Evolutionary conservation across 306 rosid species (phyloP), one percentile per base, ranked within the genome.

Genomic region (Glycyrrhiza uralensis): DNA sequence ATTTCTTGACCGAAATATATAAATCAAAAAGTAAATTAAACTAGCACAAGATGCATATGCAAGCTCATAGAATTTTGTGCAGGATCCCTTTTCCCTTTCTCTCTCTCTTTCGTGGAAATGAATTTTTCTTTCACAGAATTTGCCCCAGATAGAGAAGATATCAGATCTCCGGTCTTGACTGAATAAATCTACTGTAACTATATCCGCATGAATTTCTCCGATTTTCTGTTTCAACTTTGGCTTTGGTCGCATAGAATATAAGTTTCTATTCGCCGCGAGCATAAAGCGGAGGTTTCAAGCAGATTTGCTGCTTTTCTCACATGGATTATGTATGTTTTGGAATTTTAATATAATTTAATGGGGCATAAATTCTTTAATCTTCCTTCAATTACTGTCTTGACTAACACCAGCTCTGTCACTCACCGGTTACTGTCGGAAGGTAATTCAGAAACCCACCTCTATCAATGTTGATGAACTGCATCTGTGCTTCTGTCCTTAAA

Each of bases 141-240:
- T 70, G 63, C 9, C 62, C 18, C 74, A 30, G 75, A 67, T n/a
- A 15, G 45, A 39, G 39, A 15, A 44, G 49, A 47, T 47, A 62
- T 67, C 76, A 59, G 69, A 73, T 76, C 81, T 69, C 55, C 13
- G 18, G 35, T 62, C 20, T 55, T 79, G 83, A 79, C 79, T 66
- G 70, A 13, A 17, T 52, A 60, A n/a, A 36, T 49, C 75, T 47
- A 23, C 49, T 32, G 59, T 77, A 67, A 77, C 80, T 1, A 73
- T 18, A 41, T 44, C 30, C 9, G 10, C 77, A 19, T 67, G 39
- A 72, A 59, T 60, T 72, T 72, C 85, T 82, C 69, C 15, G 42
- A 10, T 38, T 77, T 60, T 81, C 59, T 15, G 73, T 63, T 72
- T 68, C 36, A 41, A 35, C 30, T 30, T 52, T 8, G 76, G 59